Evolutionary conservation across 1,139 yeast genomes (phyloP).

Genomic region (Debaryomyces singareniensis): DNA sequence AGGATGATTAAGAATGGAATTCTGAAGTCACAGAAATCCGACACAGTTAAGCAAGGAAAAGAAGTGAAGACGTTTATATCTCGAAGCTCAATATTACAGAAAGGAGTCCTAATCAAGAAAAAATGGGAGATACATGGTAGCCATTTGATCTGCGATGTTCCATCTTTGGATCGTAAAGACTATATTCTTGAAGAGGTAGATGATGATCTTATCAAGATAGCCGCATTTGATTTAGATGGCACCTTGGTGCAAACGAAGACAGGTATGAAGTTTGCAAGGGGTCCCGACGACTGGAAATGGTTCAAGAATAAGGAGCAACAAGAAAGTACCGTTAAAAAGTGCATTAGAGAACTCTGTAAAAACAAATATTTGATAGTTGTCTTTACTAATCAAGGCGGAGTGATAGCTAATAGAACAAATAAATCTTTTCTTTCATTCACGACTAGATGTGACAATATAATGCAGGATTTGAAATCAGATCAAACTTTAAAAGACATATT

Average conservation of each 20-base stretch:
- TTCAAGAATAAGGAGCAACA: conserved; percentile 19
- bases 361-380: conserved; percentile 47
- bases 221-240: conserved; percentile 74
- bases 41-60: background rate
- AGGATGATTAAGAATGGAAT: no score
- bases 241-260: conserved; percentile 62
- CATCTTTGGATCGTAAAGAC: conserved; percentile 9
- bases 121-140: conserved; percentile 28
- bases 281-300: conserved; percentile 68
- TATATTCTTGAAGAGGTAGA: conserved; percentile 1
- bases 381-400: conserved; percentile 84
- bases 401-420: conserved; percentile 32
- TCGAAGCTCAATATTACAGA: background rate
- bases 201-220: conserved; percentile 30
- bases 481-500: conserved; percentile 23
- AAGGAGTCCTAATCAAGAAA: conserved; percentile 1
- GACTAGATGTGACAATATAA: conserved; percentile 36
- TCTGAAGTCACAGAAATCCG: no score
- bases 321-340: conserved; percentile 17
- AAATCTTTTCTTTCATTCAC: conserved; percentile 49
- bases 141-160: conserved; percentile 28
- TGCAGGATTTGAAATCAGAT: conserved; percentile 6
- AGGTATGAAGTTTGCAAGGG: conserved; percentile 48
- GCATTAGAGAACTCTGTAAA: conserved; percentile 17
- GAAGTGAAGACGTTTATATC: background rate